Base-by-base conservation (phyloP, 371 early-diverging fungal genomes). In the Mucor indicus region DNA sequence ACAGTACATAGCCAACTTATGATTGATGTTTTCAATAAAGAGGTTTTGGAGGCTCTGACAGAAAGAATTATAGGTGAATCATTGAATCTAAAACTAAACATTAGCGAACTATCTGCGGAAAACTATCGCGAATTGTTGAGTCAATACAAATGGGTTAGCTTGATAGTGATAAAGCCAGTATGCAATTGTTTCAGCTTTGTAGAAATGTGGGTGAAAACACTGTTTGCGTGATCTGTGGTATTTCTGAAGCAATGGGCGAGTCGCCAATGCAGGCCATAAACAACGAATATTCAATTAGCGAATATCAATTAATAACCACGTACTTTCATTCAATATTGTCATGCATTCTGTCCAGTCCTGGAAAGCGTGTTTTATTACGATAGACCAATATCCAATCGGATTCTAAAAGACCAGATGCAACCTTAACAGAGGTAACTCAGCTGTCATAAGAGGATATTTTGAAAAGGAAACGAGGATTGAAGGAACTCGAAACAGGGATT, bases 331-430 rank as follows among this genome's bases (percentile, higher is more conserved):
- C 48, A 40, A 48, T 47, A 24, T 38, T 52, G 37, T 20, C 58
- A 19, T 22, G 51, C 29, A 44, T 57, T 44, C 32, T 57, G 15
- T 46, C 52, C 35, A 45, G 40, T 45, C 52, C 49, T 41, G 40
- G 48, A 37, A 47, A 57, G 38, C 40, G 38, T 43, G 44, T 57
- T 38, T 38, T 50, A 38, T 29, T 52, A 48, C 48, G 33, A 38
- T 51, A 44, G 60, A 35, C 53, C 33, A 55, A 52, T 52, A 40
- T 55, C 53, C 36, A 48, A 44, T 47, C 41, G 41, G 53, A 60
- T 49, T 50, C 36, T 50, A 50, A 49, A 45, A 45, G 50, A 35
- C 50, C 59, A 43, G 60, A 54, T 56, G 55, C 53, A 44, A 56
- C 40, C 41, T 21, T 56, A 25, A 45, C 50, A 52, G 53, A 47